Percentiles rank a stretch among this genome's conserved stretches.
Conservation (phyloP, 2,329 filamentous ascomycete genomes). For the Calonectria montana region DNA sequence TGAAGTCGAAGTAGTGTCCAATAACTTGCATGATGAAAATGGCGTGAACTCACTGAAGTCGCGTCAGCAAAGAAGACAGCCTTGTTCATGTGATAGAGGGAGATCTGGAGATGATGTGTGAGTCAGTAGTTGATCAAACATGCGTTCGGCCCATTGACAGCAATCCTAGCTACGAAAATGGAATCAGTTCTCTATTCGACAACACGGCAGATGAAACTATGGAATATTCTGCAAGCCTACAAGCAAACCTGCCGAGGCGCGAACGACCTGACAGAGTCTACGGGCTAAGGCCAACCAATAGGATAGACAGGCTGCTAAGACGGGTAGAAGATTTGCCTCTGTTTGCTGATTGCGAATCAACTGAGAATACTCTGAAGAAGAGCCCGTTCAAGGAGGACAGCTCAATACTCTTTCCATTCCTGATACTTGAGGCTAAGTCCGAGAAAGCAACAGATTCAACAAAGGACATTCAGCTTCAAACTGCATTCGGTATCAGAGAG, state of each 20-base stretch:
- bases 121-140: not conserved
- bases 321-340: not conserved
- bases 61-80: not conserved
- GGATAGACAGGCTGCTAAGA: not conserved
- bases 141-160: not conserved
- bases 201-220: not conserved
- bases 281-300: not conserved
- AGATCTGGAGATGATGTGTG: not conserved
- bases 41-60: not conserved
- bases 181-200: constrained; percentile 6
- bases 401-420: constrained; percentile 23
- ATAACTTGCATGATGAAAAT: not conserved
- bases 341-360: not conserved
- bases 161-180: not conserved
- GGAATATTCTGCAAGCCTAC: not conserved
- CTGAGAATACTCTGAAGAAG: not conserved
- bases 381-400: not conserved
- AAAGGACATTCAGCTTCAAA: constrained; percentile 18
- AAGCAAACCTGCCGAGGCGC: not conserved
- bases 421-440: constrained; percentile 28
- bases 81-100: not conserved
- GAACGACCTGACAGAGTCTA: constrained; percentile 8
- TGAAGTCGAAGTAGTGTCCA: constrained; percentile 1
- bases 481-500: constrained; percentile 26
- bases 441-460: constrained; percentile 9